Evolutionary conservation across 2,329 filamentous ascomycete species (phyloP), one percentile per base, ranked within the genome.

Genomic region (Colletotrichum shisoi): DNA sequence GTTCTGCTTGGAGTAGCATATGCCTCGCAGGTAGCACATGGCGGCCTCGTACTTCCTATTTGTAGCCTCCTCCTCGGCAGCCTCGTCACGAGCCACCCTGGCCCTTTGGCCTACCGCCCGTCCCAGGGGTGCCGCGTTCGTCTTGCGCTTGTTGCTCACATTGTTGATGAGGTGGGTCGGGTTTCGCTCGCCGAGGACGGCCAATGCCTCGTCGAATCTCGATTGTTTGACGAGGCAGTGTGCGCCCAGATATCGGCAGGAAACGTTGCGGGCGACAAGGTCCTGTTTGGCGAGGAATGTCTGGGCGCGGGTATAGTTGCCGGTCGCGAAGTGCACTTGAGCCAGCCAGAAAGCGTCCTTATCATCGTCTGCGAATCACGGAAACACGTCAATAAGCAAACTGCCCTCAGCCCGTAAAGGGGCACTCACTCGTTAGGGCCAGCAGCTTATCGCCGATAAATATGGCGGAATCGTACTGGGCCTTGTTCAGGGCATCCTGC

Each of bases 401-500:
- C n/a, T 39, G 37, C n/a, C 37, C 2, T 21, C 19, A 2, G 6
- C 27, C 27, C 13, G 27, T 27, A 17, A 13, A n/a, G 12, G 2
- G 11, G 44, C 45, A 79, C 87, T 71, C 79, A 97, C 94, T 92
- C 44, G 94, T 98, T 75, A 99, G 83, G 65, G 95, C 95, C 65
- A 98, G 85, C 72, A 99, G 85, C 82, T 99, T 99, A 84, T 99
- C 95, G 70, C 93, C 95, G 71, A 98, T 93, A 77, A 96, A 98
- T 73, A 98, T 94, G 75, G 95, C 95, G 40, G 94, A 92, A 71
- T 98, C 94, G 78, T 97, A 94, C 77, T 99, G 95, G 71, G 95
- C 93, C 79, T 96, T 95, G 80, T 96, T 94, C 75, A 97, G 84
- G 76, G 94, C 94, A 82, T 97, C 93, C 80, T 97, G 92, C 76